Base-by-base conservation (phyloP, 257 asterid genomes). In the Scutellaria galericulata region DNA sequence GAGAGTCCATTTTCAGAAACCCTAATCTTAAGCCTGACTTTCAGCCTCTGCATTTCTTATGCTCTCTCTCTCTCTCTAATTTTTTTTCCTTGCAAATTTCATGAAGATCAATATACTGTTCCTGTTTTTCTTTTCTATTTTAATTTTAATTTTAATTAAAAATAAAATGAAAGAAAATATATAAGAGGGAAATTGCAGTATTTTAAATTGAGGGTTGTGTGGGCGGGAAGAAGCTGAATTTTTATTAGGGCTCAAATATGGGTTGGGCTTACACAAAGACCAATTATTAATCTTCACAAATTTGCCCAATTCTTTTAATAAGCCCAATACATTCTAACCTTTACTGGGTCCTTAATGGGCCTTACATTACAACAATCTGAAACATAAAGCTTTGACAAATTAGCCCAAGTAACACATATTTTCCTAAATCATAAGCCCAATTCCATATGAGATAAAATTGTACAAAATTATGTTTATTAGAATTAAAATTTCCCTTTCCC, bases 1-100 rank as follows among this genome's bases (percentile, higher is more conserved):
- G 88, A 22, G 92, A 83, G 44, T 83, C 87, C 93, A 81, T 87
- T 64, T 75, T 27, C 72, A 53, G 66, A 77, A 81, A 76, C 79
- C 81, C 84, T 71, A 72, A 51, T 70, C 67, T 20, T 24, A 79
- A 39, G 66, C 74, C 78, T 59, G 66, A 37, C 37, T 54, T 20
- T 57, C 78, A 74, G 73, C 58, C 56, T 48, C 64, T 41, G 74
- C 75, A 68, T 68, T 60, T 75, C 79, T 66, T 45, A 45, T 73
- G 68, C 37, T n/a, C 70, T 41, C 73, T 37, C 37, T n/a, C 70
- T 41, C 73, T 37, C 68, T 56, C 83, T 45, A 9, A 31, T 31
- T 51, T 18, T 18, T 18, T 18, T 18, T 18, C 18, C 5, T 0
- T 46, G 15, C 7, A 46, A 31, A 2, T 31, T 4, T 31, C 37